A percentile compares a stretch with the other conserved stretches of the same genome.
Conservation (phyloP, 2,329 filamentous ascomycete species). For the Hyphodiscus sp. region DNA sequence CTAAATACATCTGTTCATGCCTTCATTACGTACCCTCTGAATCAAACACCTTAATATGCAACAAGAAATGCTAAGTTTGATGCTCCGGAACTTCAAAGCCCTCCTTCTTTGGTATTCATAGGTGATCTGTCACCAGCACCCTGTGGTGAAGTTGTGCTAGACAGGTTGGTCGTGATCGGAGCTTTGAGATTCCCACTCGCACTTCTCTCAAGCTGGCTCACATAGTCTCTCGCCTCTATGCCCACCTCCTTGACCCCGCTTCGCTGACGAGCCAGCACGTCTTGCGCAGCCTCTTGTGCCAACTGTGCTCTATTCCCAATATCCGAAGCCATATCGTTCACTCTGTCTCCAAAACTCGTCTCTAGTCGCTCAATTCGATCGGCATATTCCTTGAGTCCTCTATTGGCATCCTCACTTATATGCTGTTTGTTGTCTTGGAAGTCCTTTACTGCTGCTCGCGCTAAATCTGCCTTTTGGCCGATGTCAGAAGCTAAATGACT, state of each 20-base stretch:
- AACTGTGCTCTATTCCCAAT: conserved; percentile 1
- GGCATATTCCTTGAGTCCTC: background rate
- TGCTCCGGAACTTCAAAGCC: background rate
- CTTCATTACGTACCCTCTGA: background rate
- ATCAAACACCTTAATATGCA: background rate
- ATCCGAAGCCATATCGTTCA: conserved; percentile 10
- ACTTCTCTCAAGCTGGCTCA: background rate
- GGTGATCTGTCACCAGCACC: background rate
- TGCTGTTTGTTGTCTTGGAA: background rate
- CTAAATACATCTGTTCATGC: too few species aligned
- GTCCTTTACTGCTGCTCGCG: background rate
- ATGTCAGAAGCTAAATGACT: conserved; percentile 3
- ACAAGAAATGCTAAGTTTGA: background rate
- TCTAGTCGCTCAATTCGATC: background rate
- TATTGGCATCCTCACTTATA: background rate
- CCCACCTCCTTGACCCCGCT: background rate
- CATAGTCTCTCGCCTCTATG: background rate
- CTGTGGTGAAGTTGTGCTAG: background rate
- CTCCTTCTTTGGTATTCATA: background rate
- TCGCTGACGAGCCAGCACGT: background rate
- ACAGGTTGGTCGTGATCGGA: background rate
- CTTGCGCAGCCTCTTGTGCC: background rate
- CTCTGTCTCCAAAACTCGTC: conserved; percentile 1
- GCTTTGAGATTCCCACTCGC: background rate
- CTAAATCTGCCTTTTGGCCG: background rate